Conservation (phyloP, 1,139 yeast genomes). For the Pichia sp. region DNA sequence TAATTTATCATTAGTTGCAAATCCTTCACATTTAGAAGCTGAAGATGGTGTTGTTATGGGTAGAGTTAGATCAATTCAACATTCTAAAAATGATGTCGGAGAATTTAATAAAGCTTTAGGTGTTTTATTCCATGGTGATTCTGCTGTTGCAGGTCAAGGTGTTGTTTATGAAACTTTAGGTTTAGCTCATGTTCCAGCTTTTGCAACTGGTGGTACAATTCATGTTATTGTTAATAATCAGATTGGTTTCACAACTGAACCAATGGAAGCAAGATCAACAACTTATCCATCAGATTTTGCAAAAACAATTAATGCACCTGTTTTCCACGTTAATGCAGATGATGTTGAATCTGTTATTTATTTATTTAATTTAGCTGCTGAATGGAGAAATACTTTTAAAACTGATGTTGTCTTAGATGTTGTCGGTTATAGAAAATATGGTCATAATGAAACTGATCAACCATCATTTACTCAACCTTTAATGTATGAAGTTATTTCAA, state of each 20-base stretch:
- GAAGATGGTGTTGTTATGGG: slow-evolving; percentile 99
- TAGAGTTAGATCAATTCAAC: slow-evolving; percentile 94
- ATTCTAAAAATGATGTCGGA: slow-evolving; percentile 81
- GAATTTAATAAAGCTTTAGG: slow-evolving; percentile 83
- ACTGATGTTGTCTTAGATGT: slow-evolving; percentile 94
- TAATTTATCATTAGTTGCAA: slow-evolving; percentile 91
- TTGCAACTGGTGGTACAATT: slow-evolving; percentile 97
- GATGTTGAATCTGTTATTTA: slow-evolving; percentile 92
- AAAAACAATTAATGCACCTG: slow-evolving; percentile 93
- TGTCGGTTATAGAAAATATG: slow-evolving; percentile 97
- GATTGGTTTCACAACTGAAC: slow-evolving; percentile 99
- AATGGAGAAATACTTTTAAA: slow-evolving; percentile 96
- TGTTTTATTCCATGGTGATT: slow-evolving; percentile 95
- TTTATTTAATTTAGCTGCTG: slow-evolving; percentile 94
- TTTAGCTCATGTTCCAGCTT: slow-evolving; percentile 84
- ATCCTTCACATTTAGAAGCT: slow-evolving; percentile 98
- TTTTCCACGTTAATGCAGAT: slow-evolving; percentile 98
- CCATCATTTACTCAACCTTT: slow-evolving; percentile 98
- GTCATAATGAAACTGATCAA: slow-evolving; percentile 99
- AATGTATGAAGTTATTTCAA: slow-evolving; percentile 88
- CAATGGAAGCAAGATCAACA: slow-evolving; percentile 94
- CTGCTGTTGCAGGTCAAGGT: slow-evolving; percentile 99
- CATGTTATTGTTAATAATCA: slow-evolving; percentile 96
- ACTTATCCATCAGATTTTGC: slow-evolving; percentile 98
- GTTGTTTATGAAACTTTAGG: slow-evolving; percentile 98